phyloP scores from a whole-genome alignment of 768 basidiomycete species.

The Naganishia vishniacii region DNA sequence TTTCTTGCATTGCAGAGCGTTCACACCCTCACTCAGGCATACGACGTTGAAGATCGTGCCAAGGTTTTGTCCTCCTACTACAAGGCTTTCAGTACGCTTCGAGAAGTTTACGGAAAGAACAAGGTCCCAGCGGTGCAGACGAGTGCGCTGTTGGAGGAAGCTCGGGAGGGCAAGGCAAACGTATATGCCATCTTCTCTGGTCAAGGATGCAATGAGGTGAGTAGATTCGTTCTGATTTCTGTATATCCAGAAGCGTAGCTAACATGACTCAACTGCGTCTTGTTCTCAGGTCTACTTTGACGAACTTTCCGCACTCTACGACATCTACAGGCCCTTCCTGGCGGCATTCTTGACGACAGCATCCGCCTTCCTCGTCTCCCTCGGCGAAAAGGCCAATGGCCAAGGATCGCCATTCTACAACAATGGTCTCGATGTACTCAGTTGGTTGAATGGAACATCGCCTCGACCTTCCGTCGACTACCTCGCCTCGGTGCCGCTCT shows the following conservation, averaged over 20 bases:
- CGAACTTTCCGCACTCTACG: conserved; percentile 82
- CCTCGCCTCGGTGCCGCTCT: conserved; percentile 86
- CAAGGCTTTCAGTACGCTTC: conserved; percentile 63
- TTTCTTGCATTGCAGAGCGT: conserved; percentile 71
- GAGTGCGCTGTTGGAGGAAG: conserved; percentile 52
- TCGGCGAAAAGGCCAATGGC: conserved; percentile 58
- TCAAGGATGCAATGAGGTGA: conserved; percentile 85
- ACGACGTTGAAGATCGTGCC: conserved; percentile 69
- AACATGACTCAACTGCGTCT: too few relatives aligned
- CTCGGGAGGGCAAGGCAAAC: conserved; percentile 46
- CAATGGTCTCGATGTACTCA: conserved; percentile 70
- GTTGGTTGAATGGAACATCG: conserved; percentile 71
- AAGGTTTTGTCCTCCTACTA: conserved; percentile 74
- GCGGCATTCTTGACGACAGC: conserved; percentile 62
- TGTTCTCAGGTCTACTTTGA: conserved; percentile 90
- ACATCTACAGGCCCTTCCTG: conserved; percentile 85
- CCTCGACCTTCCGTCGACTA: conserved; percentile 75
- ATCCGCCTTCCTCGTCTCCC: conserved; percentile 66
- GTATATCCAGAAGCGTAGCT: background rate
- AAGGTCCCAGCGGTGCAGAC: conserved; percentile 50
- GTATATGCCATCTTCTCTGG: conserved; percentile 94
- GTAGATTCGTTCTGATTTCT: conserved; percentile 17
- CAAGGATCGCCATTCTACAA: conserved; percentile 60
- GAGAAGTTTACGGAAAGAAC: conserved; percentile 55
- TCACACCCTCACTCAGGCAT: conserved; percentile 70